Evolutionary conservation across 2,329 filamentous ascomycete genomes (phyloP).

Genomic region (Paecilomyces sp.): DNA sequence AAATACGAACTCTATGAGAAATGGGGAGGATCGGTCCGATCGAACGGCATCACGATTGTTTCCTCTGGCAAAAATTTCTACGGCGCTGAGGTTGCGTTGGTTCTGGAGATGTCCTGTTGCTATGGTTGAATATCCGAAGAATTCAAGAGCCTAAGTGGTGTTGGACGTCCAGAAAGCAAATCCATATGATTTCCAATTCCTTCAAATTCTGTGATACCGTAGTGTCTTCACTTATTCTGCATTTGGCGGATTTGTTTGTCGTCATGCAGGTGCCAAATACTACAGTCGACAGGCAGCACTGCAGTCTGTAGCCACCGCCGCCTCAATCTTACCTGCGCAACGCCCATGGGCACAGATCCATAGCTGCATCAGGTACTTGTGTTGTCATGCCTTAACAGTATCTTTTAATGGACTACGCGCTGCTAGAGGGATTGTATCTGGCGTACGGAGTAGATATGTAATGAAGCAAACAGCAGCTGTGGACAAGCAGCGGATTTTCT

Average conservation of each 20-base stretch:
- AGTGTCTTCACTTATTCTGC: not conserved
- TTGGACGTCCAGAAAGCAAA: not conserved
- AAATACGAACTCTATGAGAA: slow-evolving; percentile 1
- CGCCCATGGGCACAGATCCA: too few relatives aligned
- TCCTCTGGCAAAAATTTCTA: not conserved
- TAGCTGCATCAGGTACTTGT: too few relatives aligned
- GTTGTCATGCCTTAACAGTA: too few relatives aligned
- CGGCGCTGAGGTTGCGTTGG: not conserved
- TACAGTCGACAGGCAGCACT: not conserved
- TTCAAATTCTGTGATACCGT: not conserved
- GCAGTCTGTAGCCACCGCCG: not conserved
- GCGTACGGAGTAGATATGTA: too few relatives aligned
- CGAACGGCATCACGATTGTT: not conserved
- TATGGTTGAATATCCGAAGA: not conserved
- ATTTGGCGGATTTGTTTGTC: too few relatives aligned
- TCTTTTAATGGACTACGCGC: too few relatives aligned
- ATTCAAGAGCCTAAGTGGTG: not conserved
- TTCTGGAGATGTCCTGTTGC: not conserved
- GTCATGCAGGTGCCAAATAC: not conserved
- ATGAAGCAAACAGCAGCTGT: too few relatives aligned
- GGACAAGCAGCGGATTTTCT: too few relatives aligned
- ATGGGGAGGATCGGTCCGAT: not conserved
- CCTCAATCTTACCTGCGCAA: not conserved
- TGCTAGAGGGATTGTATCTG: too few relatives aligned
- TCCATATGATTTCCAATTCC: not conserved